Evolutionary conservation across 1,284 basidiomycete species (phyloP), one percentile per base, ranked within the genome.

Genomic region (Tilletia walkeri): DNA sequence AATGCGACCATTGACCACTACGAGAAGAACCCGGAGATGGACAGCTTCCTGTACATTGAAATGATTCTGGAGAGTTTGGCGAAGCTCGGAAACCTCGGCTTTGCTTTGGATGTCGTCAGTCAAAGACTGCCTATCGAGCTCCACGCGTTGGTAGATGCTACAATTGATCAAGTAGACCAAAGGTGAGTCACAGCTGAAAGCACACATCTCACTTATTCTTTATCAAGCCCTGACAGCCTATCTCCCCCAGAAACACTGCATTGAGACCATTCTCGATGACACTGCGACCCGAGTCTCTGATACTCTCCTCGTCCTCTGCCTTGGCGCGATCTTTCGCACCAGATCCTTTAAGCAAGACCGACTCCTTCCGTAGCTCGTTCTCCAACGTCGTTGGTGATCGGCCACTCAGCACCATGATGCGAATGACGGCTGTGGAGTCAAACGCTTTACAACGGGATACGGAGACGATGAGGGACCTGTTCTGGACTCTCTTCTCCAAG

Each of bases 401-500:
- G 10, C 65, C 70, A 2, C 50, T 59, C 3, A 65, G 54, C 20
- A 67, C 69, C 20, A 68, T 76, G 73, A 70, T 77, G 50, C 73
- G 79, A 45, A 72, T 77, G 61, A 70, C 73, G 16, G 73, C 78
- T 0, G 70, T 74, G 67, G 82, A 83, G 59, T 72, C 72, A 0
- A 75, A 73, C 20, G 77, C 77, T 45, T 72, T 82, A 68, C 75
- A 78, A 63, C 71, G 76, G 12, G 81, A 82, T 45, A 73, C 73
- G 36, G 82, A 83, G 70, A 81, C 78, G 66, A 81, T 83, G 78
- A 88, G 88, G 72, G 96, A 99, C 84, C 87, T 99, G 48, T 98
- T 99, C 84, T 99, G 95, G 95, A 98, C 96, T 3, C 84, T 97
- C 18, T 99, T 94, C 83, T 96, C 94, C 4, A 99, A 99, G 84